Evolutionary conservation across 148 eudicot genomes (phyloP).

Genomic region (Chenopodium album): DNA sequence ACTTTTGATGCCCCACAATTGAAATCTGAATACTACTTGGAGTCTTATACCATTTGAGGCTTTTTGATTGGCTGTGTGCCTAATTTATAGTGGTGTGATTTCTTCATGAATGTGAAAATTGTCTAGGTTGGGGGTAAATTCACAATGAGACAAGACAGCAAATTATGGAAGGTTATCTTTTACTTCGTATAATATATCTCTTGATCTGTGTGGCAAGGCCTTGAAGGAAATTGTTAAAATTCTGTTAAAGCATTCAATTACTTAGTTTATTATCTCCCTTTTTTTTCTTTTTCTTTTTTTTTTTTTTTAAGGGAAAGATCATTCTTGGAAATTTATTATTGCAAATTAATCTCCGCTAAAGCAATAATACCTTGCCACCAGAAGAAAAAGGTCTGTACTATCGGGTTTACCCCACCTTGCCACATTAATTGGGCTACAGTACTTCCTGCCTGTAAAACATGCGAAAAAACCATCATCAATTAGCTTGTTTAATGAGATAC

Average conservation of each 20-base stretch:
- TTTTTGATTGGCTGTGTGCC: not conserved
- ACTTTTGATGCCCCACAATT: not conserved
- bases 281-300: too few species aligned
- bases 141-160: not conserved
- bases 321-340: too few species aligned
- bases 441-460: too few species aligned
- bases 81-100: not conserved
- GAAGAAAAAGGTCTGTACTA: too few species aligned
- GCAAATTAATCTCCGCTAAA: too few species aligned
- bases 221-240: not conserved
- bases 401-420: too few species aligned
- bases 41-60: not conserved
- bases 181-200: not conserved
- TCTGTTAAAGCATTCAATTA: not conserved
- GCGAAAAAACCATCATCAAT: too few species aligned
- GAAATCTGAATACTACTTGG: not conserved
- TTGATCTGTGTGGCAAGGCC: not conserved
- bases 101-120: not conserved
- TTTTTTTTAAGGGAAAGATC: too few species aligned
- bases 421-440: too few species aligned
- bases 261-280: not conserved
- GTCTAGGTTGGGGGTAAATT: not conserved
- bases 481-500: not conserved
- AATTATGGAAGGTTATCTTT: too few species aligned
- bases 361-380: too few species aligned